Base-by-base conservation (phyloP, 2,329 filamentous ascomycete genomes). In the Verticillium klebahnii region DNA sequence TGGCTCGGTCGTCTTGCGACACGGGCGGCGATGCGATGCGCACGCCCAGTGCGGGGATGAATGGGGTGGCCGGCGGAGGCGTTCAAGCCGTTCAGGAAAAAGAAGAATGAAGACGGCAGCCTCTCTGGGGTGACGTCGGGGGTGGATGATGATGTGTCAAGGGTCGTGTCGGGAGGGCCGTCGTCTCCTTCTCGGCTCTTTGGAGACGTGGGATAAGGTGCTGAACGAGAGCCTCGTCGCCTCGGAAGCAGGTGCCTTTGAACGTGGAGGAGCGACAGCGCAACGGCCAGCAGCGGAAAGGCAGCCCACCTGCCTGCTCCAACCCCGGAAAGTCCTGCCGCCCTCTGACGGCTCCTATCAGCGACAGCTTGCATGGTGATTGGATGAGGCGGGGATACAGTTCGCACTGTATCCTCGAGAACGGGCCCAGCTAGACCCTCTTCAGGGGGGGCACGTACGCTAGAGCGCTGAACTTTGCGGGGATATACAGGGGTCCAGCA, bases 1-100 rank as follows among this genome's bases (percentile, higher is more conserved):
- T 84, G 68, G 54, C 54, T 32, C 25, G 25, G 45, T 52, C 45
- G 45, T 23, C 45, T 52, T 52, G 45, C 45, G 45, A 52, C 45
- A 52, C 45, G 45, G 19, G 45, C 45, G 45, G 45, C 45, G 45
- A 52, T 23, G 45, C 45, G 19, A 29, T 52, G 45, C n/a, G 45
- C 45, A 52, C 45, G 45, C 45, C 45, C n/a, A 14, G 45, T 52
- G 45, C 45, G 45, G 45, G 45, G 45, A 19, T 23, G 45, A 19
- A 19, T 23, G 45, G 19, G 9, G 9, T 52, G 45, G 45, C 19
- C 19, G 45, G 19, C 11, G n/a, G 12, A 52, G 45, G 45, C 45
- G 45, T 15, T 29, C 2, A 19, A 40, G 17, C 14, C 37, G 37
- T 15, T 29, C 6, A 52, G 11, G 8, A 12, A 29, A 29, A 29